Evolutionary conservation across 2,329 filamentous ascomycete species (phyloP), one percentile per base, ranked within the genome.

Genomic region (Pseudogymnoascus sp.): DNA sequence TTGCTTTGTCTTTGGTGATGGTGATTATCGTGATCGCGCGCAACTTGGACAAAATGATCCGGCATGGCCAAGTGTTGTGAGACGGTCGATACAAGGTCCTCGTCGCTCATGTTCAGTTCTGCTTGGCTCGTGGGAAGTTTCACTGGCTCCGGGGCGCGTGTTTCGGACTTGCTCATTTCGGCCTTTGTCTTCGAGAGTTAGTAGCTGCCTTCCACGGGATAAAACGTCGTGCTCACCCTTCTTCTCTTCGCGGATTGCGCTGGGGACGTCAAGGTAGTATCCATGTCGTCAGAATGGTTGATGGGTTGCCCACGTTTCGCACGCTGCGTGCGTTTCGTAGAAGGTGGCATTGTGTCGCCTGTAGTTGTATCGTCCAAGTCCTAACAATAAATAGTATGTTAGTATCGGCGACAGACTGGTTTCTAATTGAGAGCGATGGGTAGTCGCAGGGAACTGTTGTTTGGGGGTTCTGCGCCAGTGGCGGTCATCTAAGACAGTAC

Each of bases 171-270:
- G 59, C 33, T 71, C 27, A 78, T 75, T 15, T 78, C 76, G 33
- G 72, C 67, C 76, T 82, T 64, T 60, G 61, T 61, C 36, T 59
- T 45, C 39, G 55, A 59, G 55, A 27, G 35, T 35, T 59, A 59
- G 31, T 42, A 59, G 42, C 12, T 25, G 8, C 27, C 18, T 42
- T 18, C 25, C 40, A 21, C 33, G 58, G 40, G 35, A 61, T 60
- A 37, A 67, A 36, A 63, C 21, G 63, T 69, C 72, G 58, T 73
- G 83, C 82, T 79, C 82, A 59, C 84, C 76, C 80, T 87, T 74
- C 84, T 82, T 70, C 84, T 83, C 76, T 87, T 87, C 9, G 79
- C 76, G n/a, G 84, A 84, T 61, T 83, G 80, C 63, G 79, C 82
- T 12, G 84, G 84, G 3, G 84, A 87, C 27, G 83, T 83, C 60